Evolutionary conservation across 148 eudicot genomes (phyloP).

Genomic region (Heliamphora exappendiculata): DNA sequence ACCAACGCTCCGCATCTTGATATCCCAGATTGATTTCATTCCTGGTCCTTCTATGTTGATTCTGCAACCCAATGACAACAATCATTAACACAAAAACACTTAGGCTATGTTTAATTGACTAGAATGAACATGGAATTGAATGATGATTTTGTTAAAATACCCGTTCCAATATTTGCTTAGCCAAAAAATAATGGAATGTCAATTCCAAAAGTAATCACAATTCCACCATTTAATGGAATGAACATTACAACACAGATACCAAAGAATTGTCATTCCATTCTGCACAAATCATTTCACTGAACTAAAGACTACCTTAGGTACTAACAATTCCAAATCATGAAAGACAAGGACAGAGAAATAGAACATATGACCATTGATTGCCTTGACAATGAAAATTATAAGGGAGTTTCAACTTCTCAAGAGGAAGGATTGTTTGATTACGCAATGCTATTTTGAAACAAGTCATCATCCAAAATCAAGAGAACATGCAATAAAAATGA

Average conservation of each 20-base stretch:
- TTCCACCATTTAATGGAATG: too few relatives aligned
- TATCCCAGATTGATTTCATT: too few relatives aligned
- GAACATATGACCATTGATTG: not conserved
- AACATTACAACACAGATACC: too few relatives aligned
- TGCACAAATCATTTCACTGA: too few relatives aligned
- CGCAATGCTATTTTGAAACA: not conserved
- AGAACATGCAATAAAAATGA: not conserved
- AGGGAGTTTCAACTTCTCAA: not conserved
- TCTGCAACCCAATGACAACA: not conserved
- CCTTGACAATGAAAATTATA: not conserved
- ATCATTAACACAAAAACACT: not conserved
- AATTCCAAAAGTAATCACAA: too few relatives aligned
- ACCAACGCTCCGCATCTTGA: not conserved
- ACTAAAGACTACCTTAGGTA: too few relatives aligned
- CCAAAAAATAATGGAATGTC: too few relatives aligned
- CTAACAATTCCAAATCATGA: not conserved
- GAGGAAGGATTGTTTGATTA: not conserved
- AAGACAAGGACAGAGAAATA: not conserved
- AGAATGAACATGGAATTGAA: too few relatives aligned
- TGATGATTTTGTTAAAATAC: too few relatives aligned
- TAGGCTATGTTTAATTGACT: too few relatives aligned
- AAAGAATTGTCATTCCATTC: too few relatives aligned
- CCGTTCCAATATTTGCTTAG: too few relatives aligned
- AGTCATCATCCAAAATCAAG: not conserved
- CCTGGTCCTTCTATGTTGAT: not conserved